These are phyloP conservation scores for Fusarium penzigii DNA, from an alignment of 2,329 filamentous ascomycete genomes.

Conservation along the genomic window DNA sequence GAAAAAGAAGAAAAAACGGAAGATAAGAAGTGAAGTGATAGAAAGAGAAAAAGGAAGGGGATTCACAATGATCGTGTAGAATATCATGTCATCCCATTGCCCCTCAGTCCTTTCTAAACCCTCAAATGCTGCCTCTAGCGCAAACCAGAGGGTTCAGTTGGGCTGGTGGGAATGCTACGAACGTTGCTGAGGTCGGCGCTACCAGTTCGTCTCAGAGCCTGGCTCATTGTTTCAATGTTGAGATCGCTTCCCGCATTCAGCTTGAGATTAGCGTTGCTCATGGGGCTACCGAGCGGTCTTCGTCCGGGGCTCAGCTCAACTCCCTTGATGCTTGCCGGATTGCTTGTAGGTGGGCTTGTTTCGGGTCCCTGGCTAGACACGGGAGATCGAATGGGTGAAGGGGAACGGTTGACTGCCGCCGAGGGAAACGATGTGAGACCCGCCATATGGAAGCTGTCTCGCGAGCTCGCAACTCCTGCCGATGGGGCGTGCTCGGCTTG, in stretches of 20 bases:
- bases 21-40: conserved; percentile 12
- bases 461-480: conserved; percentile 50
- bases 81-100: conserved; percentile 14
- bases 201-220: conserved; percentile 81
- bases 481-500: conserved; percentile 75
- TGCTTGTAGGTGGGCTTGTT: conserved; percentile 75
- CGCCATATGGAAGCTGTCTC: conserved; percentile 70
- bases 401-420: conserved; percentile 62
- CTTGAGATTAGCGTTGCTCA: conserved; percentile 50
- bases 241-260: conserved; percentile 60
- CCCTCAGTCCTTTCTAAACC: neutral
- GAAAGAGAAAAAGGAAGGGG: conserved; percentile 2
- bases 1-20: neutral
- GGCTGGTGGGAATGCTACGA: conserved; percentile 60
- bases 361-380: conserved; percentile 69
- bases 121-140: conserved; percentile 22
- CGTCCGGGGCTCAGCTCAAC: conserved; percentile 68
- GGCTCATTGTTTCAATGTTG: conserved; percentile 90
- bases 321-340: conserved; percentile 72
- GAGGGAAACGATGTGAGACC: conserved; percentile 62
- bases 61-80: conserved; percentile 18
- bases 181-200: conserved; percentile 72
- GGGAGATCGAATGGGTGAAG: conserved; percentile 78
- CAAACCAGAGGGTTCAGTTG: conserved; percentile 45
- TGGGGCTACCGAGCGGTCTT: conserved; percentile 64